A percentile compares a stretch with the other conserved stretches of the same genome.
These are phyloP conservation scores for Aphanocladium album DNA, from an alignment of 2,329 filamentous ascomycete species.

Conservation along the genomic window DNA sequence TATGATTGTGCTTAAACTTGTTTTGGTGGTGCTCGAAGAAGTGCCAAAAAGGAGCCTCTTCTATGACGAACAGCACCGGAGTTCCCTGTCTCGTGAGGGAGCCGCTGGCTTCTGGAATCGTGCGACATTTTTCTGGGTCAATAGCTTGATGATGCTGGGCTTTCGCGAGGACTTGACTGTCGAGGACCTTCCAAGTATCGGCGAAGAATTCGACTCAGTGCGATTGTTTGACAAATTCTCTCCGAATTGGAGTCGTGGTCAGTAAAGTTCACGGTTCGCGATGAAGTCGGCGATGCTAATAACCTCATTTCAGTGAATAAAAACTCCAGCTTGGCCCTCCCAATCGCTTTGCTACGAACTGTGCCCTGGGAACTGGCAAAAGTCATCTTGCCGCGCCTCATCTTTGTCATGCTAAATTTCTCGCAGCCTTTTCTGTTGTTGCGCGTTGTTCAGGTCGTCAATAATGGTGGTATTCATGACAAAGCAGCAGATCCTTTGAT, in stretches of 20 bases:
- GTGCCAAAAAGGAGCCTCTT: constrained; percentile 20
- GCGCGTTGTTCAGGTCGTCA: not conserved
- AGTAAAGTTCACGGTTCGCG: no score
- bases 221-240: not conserved
- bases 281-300: no score
- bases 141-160: not conserved
- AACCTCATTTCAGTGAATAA: not conserved
- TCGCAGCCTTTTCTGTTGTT: not conserved
- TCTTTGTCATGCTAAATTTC: not conserved
- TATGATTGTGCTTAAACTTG: constrained; percentile 21
- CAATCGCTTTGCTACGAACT: not conserved
- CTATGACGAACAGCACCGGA: no score
- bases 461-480: not conserved
- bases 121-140: not conserved
- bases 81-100: no score
- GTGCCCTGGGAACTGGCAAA: not conserved
- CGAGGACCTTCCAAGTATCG: not conserved
- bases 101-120: not conserved
- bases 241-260: not conserved
- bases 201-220: not conserved
- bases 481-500: not conserved
- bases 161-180: not conserved
- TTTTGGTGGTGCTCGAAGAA: constrained; percentile 28
- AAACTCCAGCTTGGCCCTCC: not conserved
- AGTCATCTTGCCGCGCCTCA: not conserved